Conservation (phyloP, 2,329 filamentous ascomycete species). For the Pseudogymnoascus sp. region DNA sequence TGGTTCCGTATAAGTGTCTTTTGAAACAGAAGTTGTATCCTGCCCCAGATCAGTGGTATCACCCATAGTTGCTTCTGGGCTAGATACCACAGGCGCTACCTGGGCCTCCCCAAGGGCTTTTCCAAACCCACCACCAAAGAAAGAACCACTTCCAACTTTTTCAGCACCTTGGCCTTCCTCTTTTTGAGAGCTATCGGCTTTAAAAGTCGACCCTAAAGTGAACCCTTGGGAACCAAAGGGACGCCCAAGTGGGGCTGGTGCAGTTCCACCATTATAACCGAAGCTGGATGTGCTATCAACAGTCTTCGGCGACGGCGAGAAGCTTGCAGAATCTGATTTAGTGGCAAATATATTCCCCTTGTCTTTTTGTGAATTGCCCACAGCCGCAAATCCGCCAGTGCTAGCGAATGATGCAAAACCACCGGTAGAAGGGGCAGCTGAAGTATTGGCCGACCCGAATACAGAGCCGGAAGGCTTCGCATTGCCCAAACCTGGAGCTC, state of each 20-base stretch:
- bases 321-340: constrained; percentile 11
- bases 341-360: constrained; percentile 26
- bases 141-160: constrained; percentile 37
- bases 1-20: neutral
- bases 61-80: constrained; percentile 44
- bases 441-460: constrained; percentile 31
- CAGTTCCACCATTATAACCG: constrained; percentile 10
- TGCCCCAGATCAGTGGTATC: neutral
- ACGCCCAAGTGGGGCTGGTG: constrained; percentile 14
- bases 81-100: constrained; percentile 21
- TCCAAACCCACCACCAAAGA: constrained; percentile 57
- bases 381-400: constrained; percentile 44
- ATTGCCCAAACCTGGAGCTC: constrained; percentile 30
- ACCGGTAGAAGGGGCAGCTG: constrained; percentile 31
- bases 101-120: constrained; percentile 46
- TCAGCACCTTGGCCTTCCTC: constrained; percentile 41
- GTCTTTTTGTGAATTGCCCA: constrained; percentile 26
- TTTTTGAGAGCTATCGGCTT: constrained; percentile 43
- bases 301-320: constrained; percentile 21
- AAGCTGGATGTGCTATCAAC: constrained; percentile 26
- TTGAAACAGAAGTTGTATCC: neutral
- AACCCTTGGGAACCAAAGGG: constrained; percentile 28
- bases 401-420: constrained; percentile 48
- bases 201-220: constrained; percentile 29
- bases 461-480: constrained; percentile 27